These are phyloP conservation scores for Begonia fuchsioides DNA, from an alignment of 306 rosid species.

Conservation along the genomic window DNA sequence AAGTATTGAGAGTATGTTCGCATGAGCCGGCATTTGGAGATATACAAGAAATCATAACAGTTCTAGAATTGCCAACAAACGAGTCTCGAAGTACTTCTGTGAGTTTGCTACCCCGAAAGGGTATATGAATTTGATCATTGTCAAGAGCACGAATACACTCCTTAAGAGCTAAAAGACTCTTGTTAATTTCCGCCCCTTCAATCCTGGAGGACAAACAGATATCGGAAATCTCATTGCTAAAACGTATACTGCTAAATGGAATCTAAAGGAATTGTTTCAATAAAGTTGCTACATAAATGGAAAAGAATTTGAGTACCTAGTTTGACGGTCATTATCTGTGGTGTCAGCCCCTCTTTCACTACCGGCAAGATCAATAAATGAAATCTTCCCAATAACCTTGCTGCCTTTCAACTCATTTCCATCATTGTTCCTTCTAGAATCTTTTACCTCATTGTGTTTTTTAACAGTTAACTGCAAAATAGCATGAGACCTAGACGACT, in stretches of 20 bases:
- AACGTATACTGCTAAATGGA: neutral
- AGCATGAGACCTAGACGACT: slow-evolving; percentile 98
- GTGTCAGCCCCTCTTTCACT: slow-evolving; percentile 99
- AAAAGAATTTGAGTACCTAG: slow-evolving; percentile 38
- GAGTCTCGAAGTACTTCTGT: slow-evolving; percentile 99
- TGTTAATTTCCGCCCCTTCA: slow-evolving; percentile 96
- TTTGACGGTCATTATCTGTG: slow-evolving; percentile 96
- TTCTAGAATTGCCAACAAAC: slow-evolving; percentile 89
- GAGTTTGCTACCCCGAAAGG: slow-evolving; percentile 97
- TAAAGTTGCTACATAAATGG: neutral
- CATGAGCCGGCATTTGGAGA: slow-evolving; percentile 99
- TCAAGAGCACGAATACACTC: slow-evolving; percentile 98
- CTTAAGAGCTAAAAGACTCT: slow-evolving; percentile 93
- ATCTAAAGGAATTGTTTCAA: neutral
- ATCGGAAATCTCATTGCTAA: too few relatives aligned
- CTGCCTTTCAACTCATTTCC: slow-evolving; percentile 70
- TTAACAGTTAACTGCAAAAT: slow-evolving; percentile 80
- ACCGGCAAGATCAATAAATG: slow-evolving; percentile 98
- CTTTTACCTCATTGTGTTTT: slow-evolving; percentile 78
- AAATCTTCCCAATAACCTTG: slow-evolving; percentile 89
- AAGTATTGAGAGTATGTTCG: slow-evolving; percentile 88
- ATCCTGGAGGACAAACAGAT: slow-evolving; percentile 31
- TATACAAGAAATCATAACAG: slow-evolving; percentile 96
- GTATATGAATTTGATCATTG: slow-evolving; percentile 95
- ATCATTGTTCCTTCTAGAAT: slow-evolving; percentile 58